A percentile compares a stretch with the other conserved stretches of the same genome.
Conservation (phyloP, 805 yeast genomes). For the Monosporozyma unispora region DNA sequence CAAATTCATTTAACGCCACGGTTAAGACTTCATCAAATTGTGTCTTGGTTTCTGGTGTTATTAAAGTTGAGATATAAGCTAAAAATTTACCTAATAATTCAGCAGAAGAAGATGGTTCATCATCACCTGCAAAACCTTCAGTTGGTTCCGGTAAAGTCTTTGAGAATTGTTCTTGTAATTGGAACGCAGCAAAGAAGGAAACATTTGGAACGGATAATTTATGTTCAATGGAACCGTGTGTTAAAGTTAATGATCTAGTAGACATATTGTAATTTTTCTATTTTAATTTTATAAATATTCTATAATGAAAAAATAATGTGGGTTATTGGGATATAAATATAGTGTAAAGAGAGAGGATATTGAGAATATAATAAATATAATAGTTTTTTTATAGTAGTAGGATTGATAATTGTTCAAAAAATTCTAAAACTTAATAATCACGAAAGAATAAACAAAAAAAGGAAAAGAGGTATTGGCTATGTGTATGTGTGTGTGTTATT, state of each 20-base stretch:
- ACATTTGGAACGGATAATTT: constrained; percentile 79
- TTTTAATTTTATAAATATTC: not conserved
- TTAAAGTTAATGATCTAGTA: constrained; percentile 71
- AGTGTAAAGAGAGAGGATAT: not conserved
- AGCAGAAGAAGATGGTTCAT: constrained; percentile 79
- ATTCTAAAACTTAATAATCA: too few relatives aligned
- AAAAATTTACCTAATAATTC: constrained; percentile 79
- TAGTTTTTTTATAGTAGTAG: too few relatives aligned
- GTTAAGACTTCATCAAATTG: constrained; percentile 63
- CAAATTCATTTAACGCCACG: constrained; percentile 73
- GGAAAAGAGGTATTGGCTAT: not conserved
- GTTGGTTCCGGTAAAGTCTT: constrained; percentile 71
- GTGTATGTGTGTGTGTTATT: not conserved
- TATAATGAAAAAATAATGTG: too few relatives aligned
- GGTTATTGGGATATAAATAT: not conserved
- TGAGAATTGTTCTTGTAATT: constrained; percentile 76
- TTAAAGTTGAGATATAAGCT: constrained; percentile 54
- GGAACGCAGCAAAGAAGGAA: constrained; percentile 70
- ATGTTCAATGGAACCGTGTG: constrained; percentile 84
- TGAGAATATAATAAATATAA: too few relatives aligned
- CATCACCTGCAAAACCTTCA: constrained; percentile 76
- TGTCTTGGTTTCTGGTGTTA: constrained; percentile 33
- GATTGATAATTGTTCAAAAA: too few relatives aligned
- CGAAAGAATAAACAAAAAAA: not conserved
- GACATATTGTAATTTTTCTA: constrained; percentile 26